Percentiles rank a stretch among this genome's conserved stretches.
These are phyloP conservation scores for Puccinia triticina DNA, from an alignment of 1,284 basidiomycete genomes.

Conservation along the genomic window DNA sequence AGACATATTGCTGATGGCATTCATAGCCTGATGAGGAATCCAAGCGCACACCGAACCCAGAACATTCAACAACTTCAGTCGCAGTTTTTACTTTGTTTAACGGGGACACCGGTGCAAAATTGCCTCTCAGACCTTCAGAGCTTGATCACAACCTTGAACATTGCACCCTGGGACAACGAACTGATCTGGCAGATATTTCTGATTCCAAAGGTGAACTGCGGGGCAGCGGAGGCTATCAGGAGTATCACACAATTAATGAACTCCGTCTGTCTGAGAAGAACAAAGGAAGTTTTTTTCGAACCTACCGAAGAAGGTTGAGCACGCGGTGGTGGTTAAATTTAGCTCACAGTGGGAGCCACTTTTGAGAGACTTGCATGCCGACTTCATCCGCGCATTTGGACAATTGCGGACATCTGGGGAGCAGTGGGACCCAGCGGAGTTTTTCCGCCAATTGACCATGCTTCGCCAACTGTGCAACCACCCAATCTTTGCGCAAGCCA, in stretches of 20 bases:
- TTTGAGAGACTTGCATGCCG: not conserved
- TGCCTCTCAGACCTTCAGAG: conserved; percentile 58
- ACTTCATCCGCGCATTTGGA: not conserved
- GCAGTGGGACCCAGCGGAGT: not conserved
- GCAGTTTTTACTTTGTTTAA: conserved; percentile 58
- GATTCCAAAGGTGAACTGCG: not conserved
- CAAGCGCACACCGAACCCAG: conserved; percentile 57
- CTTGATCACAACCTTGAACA: conserved; percentile 51
- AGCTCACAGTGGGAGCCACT: not conserved
- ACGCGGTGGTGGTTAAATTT: not conserved
- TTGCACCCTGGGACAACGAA: not conserved
- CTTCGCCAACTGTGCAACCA: not conserved
- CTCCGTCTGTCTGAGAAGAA: not conserved
- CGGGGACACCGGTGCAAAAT: conserved; percentile 60
- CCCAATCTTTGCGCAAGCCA: not conserved
- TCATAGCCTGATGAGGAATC: conserved; percentile 57
- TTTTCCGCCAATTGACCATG: not conserved
- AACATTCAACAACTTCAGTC: conserved; percentile 59
- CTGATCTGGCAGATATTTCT: not conserved
- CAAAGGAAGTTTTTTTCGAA: not conserved
- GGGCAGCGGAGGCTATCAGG: not conserved
- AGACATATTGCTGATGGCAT: not conserved
- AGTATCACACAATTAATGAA: not conserved
- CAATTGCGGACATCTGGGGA: not conserved
- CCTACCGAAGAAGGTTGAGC: not conserved